Conservation (phyloP, 305 asterid genomes). For the Rubia peregrina region DNA sequence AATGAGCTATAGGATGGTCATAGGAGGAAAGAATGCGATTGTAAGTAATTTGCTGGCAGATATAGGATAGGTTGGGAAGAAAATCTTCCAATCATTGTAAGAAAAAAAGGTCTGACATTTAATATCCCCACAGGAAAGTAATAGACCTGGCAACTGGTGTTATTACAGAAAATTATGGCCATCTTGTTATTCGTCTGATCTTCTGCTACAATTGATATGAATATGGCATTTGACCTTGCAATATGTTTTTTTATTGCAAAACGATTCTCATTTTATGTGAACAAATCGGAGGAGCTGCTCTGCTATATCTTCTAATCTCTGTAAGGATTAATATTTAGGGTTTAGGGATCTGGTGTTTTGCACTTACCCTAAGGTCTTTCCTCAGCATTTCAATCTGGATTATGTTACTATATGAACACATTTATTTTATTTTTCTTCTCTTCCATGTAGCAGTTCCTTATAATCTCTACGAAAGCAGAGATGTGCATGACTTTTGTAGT, state of each 20-base stretch:
- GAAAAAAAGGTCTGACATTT: not conserved
- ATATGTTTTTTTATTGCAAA: not conserved
- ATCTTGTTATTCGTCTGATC: not conserved
- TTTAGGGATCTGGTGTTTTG: not conserved
- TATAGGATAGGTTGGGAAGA: not conserved
- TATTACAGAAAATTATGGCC: not conserved
- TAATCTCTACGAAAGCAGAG: not conserved
- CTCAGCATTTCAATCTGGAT: not conserved
- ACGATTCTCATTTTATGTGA: not conserved
- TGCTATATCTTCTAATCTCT: not conserved
- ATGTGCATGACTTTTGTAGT: not conserved
- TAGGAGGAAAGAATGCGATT: not conserved
- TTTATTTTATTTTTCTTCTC: not conserved
- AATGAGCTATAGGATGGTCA: not conserved
- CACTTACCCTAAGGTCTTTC: not conserved
- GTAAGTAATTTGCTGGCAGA: not conserved
- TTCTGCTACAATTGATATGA: not conserved
- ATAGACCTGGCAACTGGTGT: not conserved
- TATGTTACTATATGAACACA: not conserved
- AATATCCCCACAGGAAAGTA: not conserved
- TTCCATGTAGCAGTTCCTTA: not conserved
- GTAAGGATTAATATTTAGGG: not conserved
- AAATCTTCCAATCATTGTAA: not conserved
- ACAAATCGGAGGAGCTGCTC: constrained; percentile 3
- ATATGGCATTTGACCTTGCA: not conserved